These are phyloP conservation scores for Eucalyptus cloeziana DNA, from an alignment of 345 rosid genomes.

Conservation along the genomic window DNA sequence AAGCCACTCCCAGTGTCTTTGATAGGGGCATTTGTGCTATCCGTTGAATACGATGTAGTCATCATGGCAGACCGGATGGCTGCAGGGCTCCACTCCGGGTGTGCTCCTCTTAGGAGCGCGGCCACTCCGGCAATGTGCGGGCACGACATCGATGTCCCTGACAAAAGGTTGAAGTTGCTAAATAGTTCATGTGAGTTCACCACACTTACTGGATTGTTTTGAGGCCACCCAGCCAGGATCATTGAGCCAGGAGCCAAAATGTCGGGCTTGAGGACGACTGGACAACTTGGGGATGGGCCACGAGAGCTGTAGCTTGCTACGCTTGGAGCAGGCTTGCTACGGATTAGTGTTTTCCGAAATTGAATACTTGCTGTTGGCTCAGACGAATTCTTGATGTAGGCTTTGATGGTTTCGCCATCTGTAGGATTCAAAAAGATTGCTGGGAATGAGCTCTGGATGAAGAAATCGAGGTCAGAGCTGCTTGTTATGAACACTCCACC, in stretches of 20 bases:
- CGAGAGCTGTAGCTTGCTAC: slow-evolving; percentile 28
- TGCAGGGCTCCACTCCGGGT: slow-evolving; percentile 36
- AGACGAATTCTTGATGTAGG: slow-evolving; percentile 1
- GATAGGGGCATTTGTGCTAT: slow-evolving; percentile 17
- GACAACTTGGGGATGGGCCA: slow-evolving; percentile 38
- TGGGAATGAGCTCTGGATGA: not conserved
- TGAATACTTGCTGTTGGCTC: slow-evolving; percentile 15
- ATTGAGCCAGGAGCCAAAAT: slow-evolving; percentile 36
- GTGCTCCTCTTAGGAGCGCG: slow-evolving; percentile 32
- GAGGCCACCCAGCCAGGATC: slow-evolving; percentile 38
- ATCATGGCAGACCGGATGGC: slow-evolving; percentile 36
- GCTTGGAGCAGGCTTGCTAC: slow-evolving; percentile 27
- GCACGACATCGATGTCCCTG: slow-evolving; percentile 52
- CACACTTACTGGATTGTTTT: not conserved
- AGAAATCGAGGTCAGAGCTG: not conserved
- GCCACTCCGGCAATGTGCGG: slow-evolving; percentile 49
- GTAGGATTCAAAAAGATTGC: not conserved
- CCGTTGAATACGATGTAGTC: slow-evolving; percentile 26
- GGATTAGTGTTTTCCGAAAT: slow-evolving; percentile 23
- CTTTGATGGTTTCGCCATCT: slow-evolving; percentile 2
- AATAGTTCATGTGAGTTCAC: not conserved
- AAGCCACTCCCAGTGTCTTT: slow-evolving; percentile 18
- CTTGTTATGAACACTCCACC: slow-evolving; percentile 1
- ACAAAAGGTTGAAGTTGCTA: slow-evolving; percentile 21
- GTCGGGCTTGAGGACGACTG: slow-evolving; percentile 37